Conservation (phyloP, 2,329 filamentous ascomycete genomes). For the Colletotrichum sp. region DNA sequence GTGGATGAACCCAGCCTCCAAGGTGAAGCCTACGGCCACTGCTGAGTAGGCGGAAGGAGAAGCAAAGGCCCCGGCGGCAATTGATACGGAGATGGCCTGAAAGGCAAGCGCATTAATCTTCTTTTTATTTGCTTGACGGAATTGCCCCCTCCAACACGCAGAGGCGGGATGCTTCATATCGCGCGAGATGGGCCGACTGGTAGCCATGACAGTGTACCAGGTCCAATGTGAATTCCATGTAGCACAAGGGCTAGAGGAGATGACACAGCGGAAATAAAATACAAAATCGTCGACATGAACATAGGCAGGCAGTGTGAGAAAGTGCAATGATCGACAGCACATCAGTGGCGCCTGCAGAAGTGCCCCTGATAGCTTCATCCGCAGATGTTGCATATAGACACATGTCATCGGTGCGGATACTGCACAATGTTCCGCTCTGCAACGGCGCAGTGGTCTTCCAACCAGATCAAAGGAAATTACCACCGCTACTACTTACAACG, state of each 20-base stretch:
- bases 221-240: background rate
- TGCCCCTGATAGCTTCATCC: background rate
- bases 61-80: slow-evolving; percentile 8
- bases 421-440: background rate
- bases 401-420: background rate
- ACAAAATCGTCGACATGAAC: background rate
- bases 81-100: background rate
- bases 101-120: slow-evolving; percentile 10
- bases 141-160: background rate
- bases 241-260: slow-evolving; percentile 1
- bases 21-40: slow-evolving; percentile 42
- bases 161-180: slow-evolving; percentile 7
- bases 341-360: background rate
- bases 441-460: background rate
- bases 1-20: slow-evolving; percentile 74
- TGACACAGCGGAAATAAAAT: slow-evolving; percentile 2
- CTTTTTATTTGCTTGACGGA: slow-evolving; percentile 15
- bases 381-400: background rate
- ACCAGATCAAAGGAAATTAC: background rate
- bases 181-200: background rate
- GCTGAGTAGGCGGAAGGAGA: slow-evolving; percentile 16
- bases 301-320: background rate
- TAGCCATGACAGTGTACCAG: slow-evolving; percentile 13
- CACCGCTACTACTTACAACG: background rate
- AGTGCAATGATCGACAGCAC: background rate